Evolutionary conservation across 768 basidiomycete species (phyloP), one percentile per base, ranked within the genome.

Genomic region (Cystobasidium tubakii): DNA sequence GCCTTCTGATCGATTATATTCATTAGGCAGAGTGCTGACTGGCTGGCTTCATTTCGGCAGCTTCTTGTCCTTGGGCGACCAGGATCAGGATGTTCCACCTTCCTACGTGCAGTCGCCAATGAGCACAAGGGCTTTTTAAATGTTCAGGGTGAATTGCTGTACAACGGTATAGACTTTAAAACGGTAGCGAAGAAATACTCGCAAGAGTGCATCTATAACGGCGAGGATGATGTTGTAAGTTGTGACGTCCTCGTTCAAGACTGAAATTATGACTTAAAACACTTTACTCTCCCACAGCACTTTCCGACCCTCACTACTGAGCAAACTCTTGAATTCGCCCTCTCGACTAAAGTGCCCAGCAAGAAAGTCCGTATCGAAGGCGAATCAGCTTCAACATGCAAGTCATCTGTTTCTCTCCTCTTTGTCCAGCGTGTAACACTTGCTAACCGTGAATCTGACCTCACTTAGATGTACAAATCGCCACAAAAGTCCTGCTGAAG

Each of bases 301-400:
- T 90, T 92, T 77, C 90, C 93, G 7, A 90, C 89, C 13, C 84
- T 95, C 31, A 90, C 89, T 1, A 90, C 91, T 36, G 84, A 86
- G 62, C 85, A 91, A 79, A 91, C 90, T 0, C 83, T 96, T 31
- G 82, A 81, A 19, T 87, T 87, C 76, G 86, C 86, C 1, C 80
- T 84, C 15, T 77, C n/a, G 81, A 84, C 74, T 73, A 84, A 84
- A 76, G 83, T 83, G 0, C 85, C 85, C 2, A 82, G 82, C 50
- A 80, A 79, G 23, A 82, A 81, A 21, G 65, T 83, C 31, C 80
- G 34, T 1, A 50, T 84, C 55, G 80, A 77, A 15, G 79, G 82
- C 29, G 75, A 83, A 64, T 77, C 81, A n/a, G 77, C 46, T 3
- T 50, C 46, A n/a, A 50, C 46, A 9, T 50, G 46, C 21, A 9